phyloP scores from a whole-genome alignment of 2,329 filamentous ascomycete genomes.

The Emericellopsis cladophorae region DNA sequence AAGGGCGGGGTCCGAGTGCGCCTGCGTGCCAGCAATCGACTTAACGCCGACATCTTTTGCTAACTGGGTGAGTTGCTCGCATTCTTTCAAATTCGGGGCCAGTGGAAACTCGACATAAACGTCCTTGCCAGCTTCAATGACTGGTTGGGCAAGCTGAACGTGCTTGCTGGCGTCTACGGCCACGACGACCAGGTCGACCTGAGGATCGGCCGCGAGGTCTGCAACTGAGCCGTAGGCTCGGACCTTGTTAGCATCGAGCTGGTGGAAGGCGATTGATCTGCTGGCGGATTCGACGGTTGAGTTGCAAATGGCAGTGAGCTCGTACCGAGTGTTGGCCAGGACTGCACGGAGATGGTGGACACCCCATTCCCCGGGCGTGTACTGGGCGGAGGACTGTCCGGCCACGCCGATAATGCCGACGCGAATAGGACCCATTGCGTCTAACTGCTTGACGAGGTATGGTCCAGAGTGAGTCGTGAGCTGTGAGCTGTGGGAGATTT shows the following conservation, averaged over 20 bases:
- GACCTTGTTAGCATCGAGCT: conserved; percentile 17
- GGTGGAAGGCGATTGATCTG: conserved; percentile 24
- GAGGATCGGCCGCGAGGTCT: conserved; percentile 26
- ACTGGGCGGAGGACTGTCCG: conserved; percentile 16
- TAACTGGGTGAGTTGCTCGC: conserved; percentile 21
- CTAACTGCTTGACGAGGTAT: not conserved
- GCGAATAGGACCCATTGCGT: conserved; percentile 15
- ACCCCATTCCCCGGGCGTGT: conserved; percentile 33
- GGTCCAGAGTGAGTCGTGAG: too few species aligned
- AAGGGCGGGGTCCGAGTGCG: conserved; percentile 24
- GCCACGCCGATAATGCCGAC: conserved; percentile 20
- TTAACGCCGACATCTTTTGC: conserved; percentile 16
- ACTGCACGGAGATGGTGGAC: conserved; percentile 38
- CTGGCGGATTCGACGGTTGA: conserved; percentile 25
- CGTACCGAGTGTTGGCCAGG: conserved; percentile 20
- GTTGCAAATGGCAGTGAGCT: conserved; percentile 33
- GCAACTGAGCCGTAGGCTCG: conserved; percentile 30
- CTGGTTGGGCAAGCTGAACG: conserved; percentile 26
- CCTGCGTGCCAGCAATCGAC: conserved; percentile 33
- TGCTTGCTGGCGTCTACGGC: conserved; percentile 36
- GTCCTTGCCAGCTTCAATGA: conserved; percentile 31
- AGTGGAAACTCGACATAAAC: conserved; percentile 43
- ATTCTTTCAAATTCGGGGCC: conserved; percentile 20
- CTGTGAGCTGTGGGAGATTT: too few species aligned
- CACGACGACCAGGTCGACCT: conserved; percentile 37